These are phyloP conservation scores for Verticillium klebahnii DNA, from an alignment of 2,329 filamentous ascomycete species.

Conservation along the genomic window DNA sequence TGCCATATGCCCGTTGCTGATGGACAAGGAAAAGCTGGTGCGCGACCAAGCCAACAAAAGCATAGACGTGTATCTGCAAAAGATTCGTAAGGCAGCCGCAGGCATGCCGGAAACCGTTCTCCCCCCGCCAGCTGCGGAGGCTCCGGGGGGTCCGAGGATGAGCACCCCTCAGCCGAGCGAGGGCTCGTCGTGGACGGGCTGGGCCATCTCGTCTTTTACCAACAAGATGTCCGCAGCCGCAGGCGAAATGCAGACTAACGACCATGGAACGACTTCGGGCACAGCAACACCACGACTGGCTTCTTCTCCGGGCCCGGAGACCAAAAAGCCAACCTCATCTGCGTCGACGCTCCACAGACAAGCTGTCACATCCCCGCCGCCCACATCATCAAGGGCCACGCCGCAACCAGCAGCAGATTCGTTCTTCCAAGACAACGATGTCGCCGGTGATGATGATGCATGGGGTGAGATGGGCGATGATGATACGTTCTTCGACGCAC, in stretches of 20 bases:
- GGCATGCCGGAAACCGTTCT: conserved; percentile 77
- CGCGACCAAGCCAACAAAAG: conserved; percentile 90
- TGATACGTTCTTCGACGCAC: conserved; percentile 30
- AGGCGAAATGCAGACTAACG: conserved; percentile 72
- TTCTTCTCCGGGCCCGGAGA: conserved; percentile 33
- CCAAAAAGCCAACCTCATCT: conserved; percentile 40
- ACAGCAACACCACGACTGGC: conserved; percentile 35
- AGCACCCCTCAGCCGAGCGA: conserved; percentile 64
- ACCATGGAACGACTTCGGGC: conserved; percentile 34
- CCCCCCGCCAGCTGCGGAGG: conserved; percentile 55
- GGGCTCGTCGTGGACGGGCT: conserved; percentile 78
- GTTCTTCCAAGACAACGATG: conserved; percentile 51
- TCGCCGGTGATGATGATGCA: conserved; percentile 62
- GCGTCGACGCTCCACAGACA: conserved; percentile 58
- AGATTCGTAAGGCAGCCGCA: conserved; percentile 72
- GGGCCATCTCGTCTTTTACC: conserved; percentile 98
- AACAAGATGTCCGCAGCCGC: conserved; percentile 84
- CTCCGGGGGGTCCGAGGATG: conserved; percentile 63
- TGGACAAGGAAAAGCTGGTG: conserved; percentile 94
- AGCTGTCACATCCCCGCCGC: conserved; percentile 48
- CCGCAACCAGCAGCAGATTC: conserved; percentile 43
- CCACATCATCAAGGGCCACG: conserved; percentile 40
- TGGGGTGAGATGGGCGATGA: conserved; percentile 67
- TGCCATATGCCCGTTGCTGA: conserved; percentile 73
- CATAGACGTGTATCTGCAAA: conserved; percentile 77